Base-by-base conservation (phyloP, 768 basidiomycete genomes). In the Leccinum rimulosum region DNA sequence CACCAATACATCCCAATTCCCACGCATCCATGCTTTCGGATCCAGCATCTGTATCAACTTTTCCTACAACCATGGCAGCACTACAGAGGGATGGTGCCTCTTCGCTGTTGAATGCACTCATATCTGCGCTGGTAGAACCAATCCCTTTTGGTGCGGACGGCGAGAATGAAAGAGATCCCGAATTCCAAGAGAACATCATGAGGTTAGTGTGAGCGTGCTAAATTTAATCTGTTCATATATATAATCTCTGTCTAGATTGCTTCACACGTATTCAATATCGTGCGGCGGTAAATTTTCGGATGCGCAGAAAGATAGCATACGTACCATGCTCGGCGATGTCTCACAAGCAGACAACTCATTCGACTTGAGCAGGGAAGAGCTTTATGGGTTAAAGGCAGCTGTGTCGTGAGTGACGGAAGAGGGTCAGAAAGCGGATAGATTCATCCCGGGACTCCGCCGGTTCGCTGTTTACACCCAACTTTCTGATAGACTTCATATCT, bases 121-220 rank as follows among this genome's bases (percentile, higher is more conserved):
- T 91, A 57, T 74, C 76, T 22, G 80, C 82, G 10, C 68, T 92
- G 4, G 77, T 75, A 0, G 68, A 73, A 6, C 88, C 89, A 8
- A 62, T 86, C 22, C 87, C 89, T 10, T 78, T 82, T 56, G 90
- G 89, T 0, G 78, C 76, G 6, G 86, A 91, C 66, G 89, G 88
- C 17, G 88, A 90, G 59, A 73, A 75, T 47, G 75, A 75, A n/a
- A 82, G 74, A 9, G 90, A 90, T 68, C 66, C 67, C 3, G 85
- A 88, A 56, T 85, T 86, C 40, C 84, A 86, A 70, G 89, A 89
- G 69, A 88, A 86, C 63, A 70, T 82, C 2, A 62, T 85, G 19
- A 78, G 81, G 84, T 84, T 53, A 53, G 80, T 19, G 3, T 31
- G 35, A 56, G 15, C 25, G 30, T 53, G 19, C 47, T 57, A 25